Percentiles rank a stretch among this genome's conserved stretches.
phyloP scores from a whole-genome alignment of 352 stramenopile genomes.

The Pythium rhizo-oryzae region DNA sequence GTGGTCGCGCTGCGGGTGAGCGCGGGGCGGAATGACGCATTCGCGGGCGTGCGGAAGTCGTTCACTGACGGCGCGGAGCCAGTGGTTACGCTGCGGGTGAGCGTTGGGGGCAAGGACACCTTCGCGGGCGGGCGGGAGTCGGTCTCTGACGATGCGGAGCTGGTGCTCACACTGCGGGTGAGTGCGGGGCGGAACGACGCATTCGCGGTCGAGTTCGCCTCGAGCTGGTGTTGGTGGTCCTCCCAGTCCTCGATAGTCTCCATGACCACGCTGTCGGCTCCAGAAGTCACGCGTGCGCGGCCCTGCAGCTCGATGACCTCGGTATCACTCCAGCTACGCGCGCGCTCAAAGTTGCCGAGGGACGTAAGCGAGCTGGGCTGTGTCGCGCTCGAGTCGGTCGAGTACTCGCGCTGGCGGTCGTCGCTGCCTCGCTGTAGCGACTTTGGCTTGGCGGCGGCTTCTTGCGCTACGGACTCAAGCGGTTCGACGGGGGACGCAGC shows the following conservation, averaged over 20 bases:
- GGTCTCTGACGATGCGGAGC: too few relatives aligned
- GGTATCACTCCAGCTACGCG: not conserved
- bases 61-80: too few relatives aligned
- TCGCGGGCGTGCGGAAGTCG: too few relatives aligned
- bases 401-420: not conserved
- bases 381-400: not conserved
- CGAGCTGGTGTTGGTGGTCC: too few relatives aligned
- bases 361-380: not conserved
- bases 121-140: too few relatives aligned
- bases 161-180: too few relatives aligned
- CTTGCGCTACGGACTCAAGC: too few relatives aligned
- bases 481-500: not conserved
- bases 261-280: not conserved
- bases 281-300: not conserved
- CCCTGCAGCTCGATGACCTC: not conserved
- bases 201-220: too few relatives aligned
- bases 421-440: not conserved
- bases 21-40: not conserved
- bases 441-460: not conserved
- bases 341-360: not conserved
- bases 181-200: not conserved
- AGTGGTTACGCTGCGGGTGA: too few relatives aligned
- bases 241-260: slow-evolving; percentile 18
- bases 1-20: not conserved
- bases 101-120: too few relatives aligned